Evolutionary conservation across 1,139 yeast species (phyloP), one percentile per base, ranked within the genome.

Genomic region (Yamadazyma dendronema): DNA sequence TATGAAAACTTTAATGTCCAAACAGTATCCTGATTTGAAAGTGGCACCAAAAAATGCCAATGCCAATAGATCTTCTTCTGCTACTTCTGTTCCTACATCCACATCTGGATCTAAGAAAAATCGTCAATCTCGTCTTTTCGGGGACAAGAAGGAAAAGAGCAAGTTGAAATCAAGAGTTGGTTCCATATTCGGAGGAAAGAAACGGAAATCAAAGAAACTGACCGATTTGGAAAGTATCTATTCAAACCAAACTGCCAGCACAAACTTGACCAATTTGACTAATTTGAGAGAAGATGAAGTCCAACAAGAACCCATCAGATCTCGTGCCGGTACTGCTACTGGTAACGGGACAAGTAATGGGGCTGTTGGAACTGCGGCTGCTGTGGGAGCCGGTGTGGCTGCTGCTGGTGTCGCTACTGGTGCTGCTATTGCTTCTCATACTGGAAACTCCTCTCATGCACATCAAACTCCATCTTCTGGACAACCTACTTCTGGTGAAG

Each of bases 111-210:
- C 17, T 12, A 26, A 24, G 16, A 25, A 41, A 1, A 40, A 41
- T 23, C 41, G 49, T 35, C 46, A 39, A 34, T 42, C 48, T 3
- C 42, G 34, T 17, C 34, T 47, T 14, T 41, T 44, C 28, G 38
- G 33, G 17, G 17, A 42, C 30, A 41, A 40, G 33, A 61, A 56
- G 43, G 62, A 60, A 37, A 53, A 56, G 24, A 61, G 66, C 17
- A 79, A 74, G 44, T 64, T 89, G 52, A 79, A 81, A 56, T 84
- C 95, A 4, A 81, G 71, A 55, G 89, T 89, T 28, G 96, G 96
- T 13, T 87, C 96, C 0, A 81, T 89, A 42, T 84, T 89, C 57
- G 82, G 84, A 31, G 77, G 85, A 47, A 80, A 78, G 52, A 67
- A 78, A 51, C 72, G 71, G 48, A 63, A 63, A 23, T 32, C 52